These are phyloP conservation scores for Melastoma malabathricum DNA, from an alignment of 345 rosid species.

Conservation along the genomic window DNA sequence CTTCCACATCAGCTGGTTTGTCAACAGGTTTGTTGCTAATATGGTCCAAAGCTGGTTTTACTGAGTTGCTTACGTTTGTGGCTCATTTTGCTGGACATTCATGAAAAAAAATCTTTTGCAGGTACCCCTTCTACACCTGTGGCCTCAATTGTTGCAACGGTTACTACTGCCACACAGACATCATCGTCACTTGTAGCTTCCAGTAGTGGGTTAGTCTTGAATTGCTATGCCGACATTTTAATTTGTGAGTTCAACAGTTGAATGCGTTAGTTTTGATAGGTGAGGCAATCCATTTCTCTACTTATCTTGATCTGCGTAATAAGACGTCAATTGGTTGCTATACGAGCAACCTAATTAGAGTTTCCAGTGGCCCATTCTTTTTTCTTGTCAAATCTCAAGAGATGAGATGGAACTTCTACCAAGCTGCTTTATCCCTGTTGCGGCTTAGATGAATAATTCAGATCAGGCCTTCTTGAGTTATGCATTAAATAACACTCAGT, in stretches of 20 bases:
- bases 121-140: slow-evolving; percentile 48
- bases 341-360: too few species aligned
- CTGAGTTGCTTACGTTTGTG: not conserved
- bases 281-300: too few species aligned
- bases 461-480: too few species aligned
- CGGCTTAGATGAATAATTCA: too few species aligned
- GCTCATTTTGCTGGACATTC: not conserved
- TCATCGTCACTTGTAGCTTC: slow-evolving; percentile 51
- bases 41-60: not conserved
- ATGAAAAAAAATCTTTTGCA: slow-evolving; percentile 13
- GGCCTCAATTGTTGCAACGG: slow-evolving; percentile 27
- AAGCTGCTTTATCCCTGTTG: too few species aligned
- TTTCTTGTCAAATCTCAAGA: too few species aligned
- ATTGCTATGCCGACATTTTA: not conserved
- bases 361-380: too few species aligned
- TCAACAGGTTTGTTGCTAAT: slow-evolving; percentile 30
- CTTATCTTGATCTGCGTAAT: too few species aligned
- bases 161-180: slow-evolving; percentile 33
- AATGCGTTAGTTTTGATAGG: not conserved
- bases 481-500: too few species aligned
- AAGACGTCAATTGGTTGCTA: too few species aligned
- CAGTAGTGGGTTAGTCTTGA: slow-evolving; percentile 62
- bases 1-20: slow-evolving; percentile 33
- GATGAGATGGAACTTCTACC: too few species aligned
- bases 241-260: not conserved